A percentile compares a stretch with the other conserved stretches of the same genome.
These are phyloP conservation scores for Aeschynomene evenia DNA, from an alignment of 306 rosid species.

Conservation along the genomic window DNA sequence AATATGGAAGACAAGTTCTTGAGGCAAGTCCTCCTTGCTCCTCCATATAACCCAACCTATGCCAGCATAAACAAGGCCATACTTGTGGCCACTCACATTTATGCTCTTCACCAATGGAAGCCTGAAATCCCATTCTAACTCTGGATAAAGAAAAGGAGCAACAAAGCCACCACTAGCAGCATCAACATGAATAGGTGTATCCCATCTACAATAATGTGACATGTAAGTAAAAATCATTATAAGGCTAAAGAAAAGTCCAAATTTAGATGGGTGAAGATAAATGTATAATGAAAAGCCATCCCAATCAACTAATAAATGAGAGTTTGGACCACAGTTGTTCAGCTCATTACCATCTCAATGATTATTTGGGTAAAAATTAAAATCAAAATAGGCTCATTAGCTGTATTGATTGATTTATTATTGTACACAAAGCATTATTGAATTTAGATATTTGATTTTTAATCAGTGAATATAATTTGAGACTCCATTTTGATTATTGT, in stretches of 20 bases:
- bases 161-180: slow-evolving; percentile 86
- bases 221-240: neutral
- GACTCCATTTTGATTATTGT: no score
- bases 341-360: no score
- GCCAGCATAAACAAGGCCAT: slow-evolving; percentile 85
- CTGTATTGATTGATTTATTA: no score
- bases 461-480: no score
- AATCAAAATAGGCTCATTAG: no score
- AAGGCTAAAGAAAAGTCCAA: neutral
- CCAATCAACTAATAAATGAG: no score
- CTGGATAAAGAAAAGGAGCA: slow-evolving; percentile 78
- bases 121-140: slow-evolving; percentile 82
- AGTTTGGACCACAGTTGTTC: no score
- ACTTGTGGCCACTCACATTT: slow-evolving; percentile 84
- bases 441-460: no score
- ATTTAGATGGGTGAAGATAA: neutral
- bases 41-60: slow-evolving; percentile 81
- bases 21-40: slow-evolving; percentile 54
- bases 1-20: slow-evolving; percentile 61
- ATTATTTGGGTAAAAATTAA: no score
- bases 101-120: slow-evolving; percentile 82
- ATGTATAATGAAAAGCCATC: no score
- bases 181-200: slow-evolving; percentile 78
- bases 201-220: slow-evolving; percentile 50
- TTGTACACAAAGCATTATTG: no score